Base-by-base conservation (phyloP, 1,284 basidiomycete species). In the Schizophyllum amplum region DNA sequence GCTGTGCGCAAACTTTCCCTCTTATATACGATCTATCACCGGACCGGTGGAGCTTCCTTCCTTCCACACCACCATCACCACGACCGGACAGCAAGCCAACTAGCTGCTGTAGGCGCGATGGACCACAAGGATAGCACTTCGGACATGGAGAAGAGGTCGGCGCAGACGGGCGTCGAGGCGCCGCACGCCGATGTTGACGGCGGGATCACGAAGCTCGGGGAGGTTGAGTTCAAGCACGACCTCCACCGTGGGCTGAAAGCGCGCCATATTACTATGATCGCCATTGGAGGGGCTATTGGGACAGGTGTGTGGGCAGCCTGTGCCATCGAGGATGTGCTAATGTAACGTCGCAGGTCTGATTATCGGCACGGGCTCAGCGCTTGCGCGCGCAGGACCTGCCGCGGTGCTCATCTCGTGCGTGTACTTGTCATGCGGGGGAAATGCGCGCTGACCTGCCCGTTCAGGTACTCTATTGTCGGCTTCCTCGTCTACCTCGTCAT, bases 191-290 rank as follows among this genome's bases (percentile, higher is more conserved):
- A 9, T 2, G 33, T 17, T 17, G 33, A 42, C 17, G 33, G 33
- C 4, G 33, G 33, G 13, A 17, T 42, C 33, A 42, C 33, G 33
- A 42, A 42, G 33, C 33, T 42, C 7, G 33, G 33, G 33, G 33
- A 42, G 33, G 33, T 42, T 17, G 33, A 42, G 33, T 42, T 42
- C 33, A 70, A 76, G 55, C 69, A 79, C 54, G 78, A 71, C 52
- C 70, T 85, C 17, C 83, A 84, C 64, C 78, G 83, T 57, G 81
- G 78, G 11, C 75, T 88, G 57, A 83, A 86, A 63, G 80, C 83
- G 50, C 75, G 84, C 24, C 83, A 85, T 64, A 84, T 87, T 52
- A 83, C 83, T 24, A 88, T 89, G 86, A 88, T 83, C 62, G 82
- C 82, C 58, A 76, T 82, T 63, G 60, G 77, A 67, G 57, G 56